Base-by-base conservation (phyloP, 768 basidiomycete genomes). In the Lactarius tabidus region DNA sequence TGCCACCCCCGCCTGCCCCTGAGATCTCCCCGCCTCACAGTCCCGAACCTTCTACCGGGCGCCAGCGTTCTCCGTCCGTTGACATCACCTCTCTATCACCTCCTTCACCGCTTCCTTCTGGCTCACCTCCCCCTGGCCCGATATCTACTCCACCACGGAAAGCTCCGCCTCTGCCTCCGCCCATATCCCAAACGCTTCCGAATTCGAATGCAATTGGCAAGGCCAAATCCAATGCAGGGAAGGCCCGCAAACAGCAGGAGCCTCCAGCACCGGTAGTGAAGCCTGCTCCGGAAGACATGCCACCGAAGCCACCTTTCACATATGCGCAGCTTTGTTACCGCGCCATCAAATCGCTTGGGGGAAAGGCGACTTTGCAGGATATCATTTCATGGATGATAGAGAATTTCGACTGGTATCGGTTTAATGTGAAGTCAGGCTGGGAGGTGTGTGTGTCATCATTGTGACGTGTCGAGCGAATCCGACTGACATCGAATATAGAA, bases 301-400 rank as follows among this genome's bases (percentile, higher is more conserved):
- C 92, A 28, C 87, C 91, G 35, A 95, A 95, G 76, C 96, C 95
- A 15, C 85, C 87, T 9, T 84, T 89, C 62, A 96, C 96, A 10
- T 95, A 96, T 77, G 91, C 94, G 9, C 90, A 93, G 66, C 83
- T 98, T 61, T 96, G 95, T 70, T 92, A 91, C 75, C 87, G 89
- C 43, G 91, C 95, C 54, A 89, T 98, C 76, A 87, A 89, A 75
- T 83, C 82, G 43, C 82, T 90, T 70, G 87, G 85, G 36, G 90
- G 90, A 36, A 91, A 93, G 76, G 89, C 89, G n/a, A 95, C 95
- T 1, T 73, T 96, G 53, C 91, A 94, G 69, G 92, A 95, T 70
- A 93, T 98, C 55, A 92, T 91, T 73, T 84, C 85, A 41, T 98
- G 95, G 94, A 93, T 98, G 69, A 85, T 88, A 75, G 86, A 86